A percentile compares a stretch with the other conserved stretches of the same genome.
These are phyloP conservation scores for Globisporangium rhizosaccharum DNA, from an alignment of 352 stramenopile genomes.

Conservation along the genomic window DNA sequence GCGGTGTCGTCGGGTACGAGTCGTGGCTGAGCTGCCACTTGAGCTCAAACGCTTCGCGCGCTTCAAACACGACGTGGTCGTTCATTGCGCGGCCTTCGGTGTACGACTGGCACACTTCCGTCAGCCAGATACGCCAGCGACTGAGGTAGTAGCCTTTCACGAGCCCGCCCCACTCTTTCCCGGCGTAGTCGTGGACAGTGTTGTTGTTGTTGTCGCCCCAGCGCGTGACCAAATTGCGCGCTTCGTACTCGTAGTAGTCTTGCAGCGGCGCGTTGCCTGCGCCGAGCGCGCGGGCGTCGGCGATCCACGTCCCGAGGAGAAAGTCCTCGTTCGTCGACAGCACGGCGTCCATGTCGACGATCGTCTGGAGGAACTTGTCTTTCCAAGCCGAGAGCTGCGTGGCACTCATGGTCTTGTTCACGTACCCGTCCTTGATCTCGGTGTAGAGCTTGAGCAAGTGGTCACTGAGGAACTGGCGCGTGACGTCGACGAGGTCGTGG, in stretches of 20 bases:
- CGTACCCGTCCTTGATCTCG: slow-evolving; percentile 48
- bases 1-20: slow-evolving; percentile 36
- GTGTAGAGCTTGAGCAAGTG: slow-evolving; percentile 54
- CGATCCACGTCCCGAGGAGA: slow-evolving; percentile 66
- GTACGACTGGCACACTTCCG: slow-evolving; percentile 64
- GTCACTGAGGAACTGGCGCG: slow-evolving; percentile 67
- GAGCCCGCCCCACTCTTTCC: slow-evolving; percentile 72
- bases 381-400: slow-evolving; percentile 35
- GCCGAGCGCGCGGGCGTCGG: slow-evolving; percentile 44
- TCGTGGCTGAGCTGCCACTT: slow-evolving; percentile 68
- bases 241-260: slow-evolving; percentile 76
- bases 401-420: slow-evolving; percentile 19
- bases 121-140: slow-evolving; percentile 71
- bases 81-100: slow-evolving; percentile 51
- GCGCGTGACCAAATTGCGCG: slow-evolving; percentile 75
- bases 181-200: slow-evolving; percentile 66
- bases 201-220: slow-evolving; percentile 79
- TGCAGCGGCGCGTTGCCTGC: slow-evolving; percentile 22
- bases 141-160: slow-evolving; percentile 61
- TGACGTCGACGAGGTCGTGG: slow-evolving; percentile 80
- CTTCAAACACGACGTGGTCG: slow-evolving; percentile 33
- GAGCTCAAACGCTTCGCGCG: slow-evolving; percentile 59
- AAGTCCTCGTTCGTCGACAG: slow-evolving; percentile 63
- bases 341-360: slow-evolving; percentile 55
- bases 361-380: slow-evolving; percentile 40